Base-by-base conservation (phyloP, 1,284 basidiomycete genomes). In the Heliocybe sulcata region DNA sequence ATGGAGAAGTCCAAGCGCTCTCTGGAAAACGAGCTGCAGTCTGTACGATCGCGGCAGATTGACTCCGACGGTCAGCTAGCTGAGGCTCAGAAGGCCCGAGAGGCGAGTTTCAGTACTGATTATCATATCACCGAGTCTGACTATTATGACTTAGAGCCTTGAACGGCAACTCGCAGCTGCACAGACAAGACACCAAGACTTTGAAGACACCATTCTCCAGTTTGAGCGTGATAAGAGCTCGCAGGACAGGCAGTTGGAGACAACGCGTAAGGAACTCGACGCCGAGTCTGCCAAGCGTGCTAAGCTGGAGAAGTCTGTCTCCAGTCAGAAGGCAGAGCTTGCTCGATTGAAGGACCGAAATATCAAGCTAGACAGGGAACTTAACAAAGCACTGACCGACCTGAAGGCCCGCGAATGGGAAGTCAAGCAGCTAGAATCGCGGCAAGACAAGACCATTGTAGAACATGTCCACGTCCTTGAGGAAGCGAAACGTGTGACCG, bases 381-480 rank as follows among this genome's bases (percentile, higher is more conserved):
- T 95, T 47, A 87, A 88, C 61, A 87, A 90, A 60, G 83, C 87
- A 8, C 75, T 91, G 9, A 79, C 82, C 4, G 91, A 95, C 58
- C 74, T 96, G 54, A 91, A 92, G 64, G 79, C 79, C 48, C 83
- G 88, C 35, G 91, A 98, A 65, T 90, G 87, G 79, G 92, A 96
- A 57, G 81, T 93, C 58, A 89, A 86, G 58, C 87, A 94, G 57
- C 73, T 95, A 14, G 87, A 92, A 56, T 88, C 88, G 6, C 83
- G 85, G 66, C 92, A 95, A 69, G 94, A 98, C 76, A 98, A 96
- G 77, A 98, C 94, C 12, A 97, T 98, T 56, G 94, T 99, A 51
- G 96, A 99, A 71, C 97, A 99, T 65, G 94, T 99, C 20, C 91
- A 99, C 64, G 97, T 99, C 16, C 79, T 98, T 4, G 95, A 99